Conservation (phyloP, 129 eudicot species). For the Ambrosia artemisiifolia region DNA sequence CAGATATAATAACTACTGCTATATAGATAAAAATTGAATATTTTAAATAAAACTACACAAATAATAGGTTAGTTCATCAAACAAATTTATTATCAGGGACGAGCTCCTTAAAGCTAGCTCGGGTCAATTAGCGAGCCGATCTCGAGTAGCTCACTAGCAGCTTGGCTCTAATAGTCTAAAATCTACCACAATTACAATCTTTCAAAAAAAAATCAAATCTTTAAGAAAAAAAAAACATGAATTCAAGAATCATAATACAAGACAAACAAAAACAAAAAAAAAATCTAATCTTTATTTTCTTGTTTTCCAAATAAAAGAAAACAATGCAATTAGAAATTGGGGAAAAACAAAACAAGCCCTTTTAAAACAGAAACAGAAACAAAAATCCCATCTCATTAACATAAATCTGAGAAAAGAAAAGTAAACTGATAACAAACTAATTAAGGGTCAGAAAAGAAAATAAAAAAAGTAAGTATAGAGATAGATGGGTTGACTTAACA, state of each 20-base stretch:
- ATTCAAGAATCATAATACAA: background rate
- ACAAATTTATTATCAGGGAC: no score
- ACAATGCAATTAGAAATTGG: conserved; percentile 2
- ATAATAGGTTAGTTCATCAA: no score
- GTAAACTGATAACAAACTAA: background rate
- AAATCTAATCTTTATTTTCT: background rate
- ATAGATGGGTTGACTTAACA: conserved; percentile 24
- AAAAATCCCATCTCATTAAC: background rate
- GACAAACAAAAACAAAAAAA: background rate
- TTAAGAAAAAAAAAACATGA: background rate
- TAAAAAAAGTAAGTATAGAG: background rate
- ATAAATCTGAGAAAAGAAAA: conserved; percentile 2
- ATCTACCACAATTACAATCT: background rate
- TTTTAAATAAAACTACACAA: no score
- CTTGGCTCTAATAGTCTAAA: no score
- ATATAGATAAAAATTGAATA: no score
- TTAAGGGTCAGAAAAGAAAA: no score
- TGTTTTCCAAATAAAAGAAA: background rate
- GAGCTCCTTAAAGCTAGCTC: no score
- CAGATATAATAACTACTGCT: no score
- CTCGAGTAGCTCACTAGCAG: no score
- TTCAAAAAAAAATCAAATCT: background rate
- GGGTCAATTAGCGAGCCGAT: no score
- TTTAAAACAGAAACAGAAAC: background rate
- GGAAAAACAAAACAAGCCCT: background rate